phyloP scores from a whole-genome alignment of 768 basidiomycete species.

The Termitomyces sp. region DNA sequence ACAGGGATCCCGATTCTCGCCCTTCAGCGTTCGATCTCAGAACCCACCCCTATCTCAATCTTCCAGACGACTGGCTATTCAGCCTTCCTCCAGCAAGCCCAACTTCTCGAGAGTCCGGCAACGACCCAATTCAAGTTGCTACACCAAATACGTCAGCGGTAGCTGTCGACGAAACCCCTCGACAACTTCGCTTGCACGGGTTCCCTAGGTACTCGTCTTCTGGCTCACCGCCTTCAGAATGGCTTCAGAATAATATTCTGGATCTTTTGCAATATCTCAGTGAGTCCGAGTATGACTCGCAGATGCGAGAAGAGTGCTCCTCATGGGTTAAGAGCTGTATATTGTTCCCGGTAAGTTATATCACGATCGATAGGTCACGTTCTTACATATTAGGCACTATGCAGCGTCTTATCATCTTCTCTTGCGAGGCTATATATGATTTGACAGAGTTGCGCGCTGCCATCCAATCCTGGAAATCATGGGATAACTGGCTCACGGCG shows the following conservation, averaged over 20 bases:
- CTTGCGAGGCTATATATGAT: conserved; percentile 2
- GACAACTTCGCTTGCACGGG: conserved; percentile 3
- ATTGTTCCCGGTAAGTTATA: conserved; percentile 2
- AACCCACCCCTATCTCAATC: conserved; percentile 66
- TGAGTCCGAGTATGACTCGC: background rate
- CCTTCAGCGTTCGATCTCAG: conserved; percentile 72
- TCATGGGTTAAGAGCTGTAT: conserved; percentile 1
- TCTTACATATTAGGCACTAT: background rate
- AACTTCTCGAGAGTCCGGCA: conserved; percentile 10
- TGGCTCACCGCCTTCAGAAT: background rate
- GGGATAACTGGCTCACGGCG: background rate
- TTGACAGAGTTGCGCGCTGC: background rate
- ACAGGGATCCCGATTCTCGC: conserved; percentile 74
- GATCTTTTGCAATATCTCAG: conserved; percentile 6
- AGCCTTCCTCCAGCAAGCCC: conserved; percentile 42
- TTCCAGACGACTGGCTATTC: conserved; percentile 70
- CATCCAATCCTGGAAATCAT: background rate
- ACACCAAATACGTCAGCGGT: background rate
- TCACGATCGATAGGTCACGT: background rate
- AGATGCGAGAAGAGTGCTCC: background rate
- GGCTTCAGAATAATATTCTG: background rate
- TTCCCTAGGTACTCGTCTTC: conserved; percentile 7
- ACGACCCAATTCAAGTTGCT: background rate
- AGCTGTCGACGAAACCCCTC: conserved; percentile 3
- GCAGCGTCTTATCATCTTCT: conserved; percentile 5